Evolutionary conservation across 2,329 filamentous ascomycete genomes (phyloP).

Genomic region (Colletotrichum sp.): DNA sequence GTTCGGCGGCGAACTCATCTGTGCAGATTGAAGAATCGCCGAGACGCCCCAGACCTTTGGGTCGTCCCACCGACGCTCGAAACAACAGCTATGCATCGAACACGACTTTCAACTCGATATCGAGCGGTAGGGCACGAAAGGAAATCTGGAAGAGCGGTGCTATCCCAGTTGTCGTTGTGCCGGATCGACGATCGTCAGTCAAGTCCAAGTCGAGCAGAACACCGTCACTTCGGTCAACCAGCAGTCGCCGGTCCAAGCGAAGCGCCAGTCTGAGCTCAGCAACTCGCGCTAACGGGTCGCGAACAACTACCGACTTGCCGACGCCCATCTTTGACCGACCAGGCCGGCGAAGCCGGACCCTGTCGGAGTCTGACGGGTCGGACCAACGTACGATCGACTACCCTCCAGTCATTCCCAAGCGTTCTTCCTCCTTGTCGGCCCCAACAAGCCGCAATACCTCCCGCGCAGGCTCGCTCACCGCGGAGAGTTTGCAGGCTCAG

Average conservation of each 20-base stretch:
- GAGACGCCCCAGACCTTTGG: conserved; percentile 32
- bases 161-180: conserved; percentile 68
- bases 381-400: conserved; percentile 65
- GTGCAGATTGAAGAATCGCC: conserved; percentile 33
- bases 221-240: conserved; percentile 65
- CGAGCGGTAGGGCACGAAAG: conserved; percentile 60
- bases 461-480: conserved; percentile 59
- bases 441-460: conserved; percentile 65
- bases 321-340: conserved; percentile 48
- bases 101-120: conserved; percentile 52
- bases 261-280: conserved; percentile 58
- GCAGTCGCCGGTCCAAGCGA: conserved; percentile 59
- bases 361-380: conserved; percentile 54
- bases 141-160: conserved; percentile 64
- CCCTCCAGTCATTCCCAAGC: conserved; percentile 60
- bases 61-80: conserved; percentile 32
- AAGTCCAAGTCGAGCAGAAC: conserved; percentile 55
- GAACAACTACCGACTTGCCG: conserved; percentile 42
- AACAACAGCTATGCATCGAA: conserved; percentile 56
- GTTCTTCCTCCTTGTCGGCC: conserved; percentile 66
- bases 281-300: conserved; percentile 44
- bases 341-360: conserved; percentile 42
- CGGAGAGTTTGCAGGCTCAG: conserved; percentile 63
- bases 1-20: conserved; percentile 45
- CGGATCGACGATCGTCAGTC: conserved; percentile 60